Evolutionary conservation across 2,329 filamentous ascomycete species (phyloP).

Genomic region (Hypomyces perniciosus): DNA sequence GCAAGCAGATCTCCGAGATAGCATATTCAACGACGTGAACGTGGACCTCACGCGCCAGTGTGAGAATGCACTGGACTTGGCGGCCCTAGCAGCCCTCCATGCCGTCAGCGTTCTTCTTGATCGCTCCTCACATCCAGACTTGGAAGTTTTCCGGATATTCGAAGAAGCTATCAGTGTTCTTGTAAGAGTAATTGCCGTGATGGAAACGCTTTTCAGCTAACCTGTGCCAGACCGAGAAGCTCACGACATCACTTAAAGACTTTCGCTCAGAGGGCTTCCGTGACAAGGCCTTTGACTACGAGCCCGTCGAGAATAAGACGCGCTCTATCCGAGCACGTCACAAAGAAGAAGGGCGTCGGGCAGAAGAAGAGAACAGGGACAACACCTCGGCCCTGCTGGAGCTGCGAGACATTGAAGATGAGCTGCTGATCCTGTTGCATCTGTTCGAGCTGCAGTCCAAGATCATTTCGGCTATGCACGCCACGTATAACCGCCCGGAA

Average conservation of each 20-base stretch:
- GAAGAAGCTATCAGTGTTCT: slow-evolving; percentile 60
- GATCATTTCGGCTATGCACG: slow-evolving; percentile 43
- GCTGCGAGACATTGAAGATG: slow-evolving; percentile 58
- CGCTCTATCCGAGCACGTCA: slow-evolving; percentile 33
- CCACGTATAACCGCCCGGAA: slow-evolving; percentile 36
- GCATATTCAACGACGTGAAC: slow-evolving; percentile 60
- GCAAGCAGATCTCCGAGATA: slow-evolving; percentile 56
- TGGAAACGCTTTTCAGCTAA: background rate
- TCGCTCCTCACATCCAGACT: slow-evolving; percentile 51
- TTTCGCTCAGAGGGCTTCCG: slow-evolving; percentile 55
- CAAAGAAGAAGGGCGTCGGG: slow-evolving; percentile 35
- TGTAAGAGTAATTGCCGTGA: slow-evolving; percentile 31
- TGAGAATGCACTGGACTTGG: slow-evolving; percentile 56
- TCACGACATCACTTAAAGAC: slow-evolving; percentile 55
- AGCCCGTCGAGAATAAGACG: slow-evolving; percentile 35
- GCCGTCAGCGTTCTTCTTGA: slow-evolving; percentile 58
- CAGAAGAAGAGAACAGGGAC: slow-evolving; percentile 54
- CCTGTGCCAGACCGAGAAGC: slow-evolving; percentile 48
- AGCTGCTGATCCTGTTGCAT: slow-evolving; percentile 50
- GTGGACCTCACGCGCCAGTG: slow-evolving; percentile 57
- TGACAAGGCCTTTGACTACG: slow-evolving; percentile 35
- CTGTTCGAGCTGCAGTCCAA: slow-evolving; percentile 53
- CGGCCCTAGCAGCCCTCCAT: slow-evolving; percentile 55
- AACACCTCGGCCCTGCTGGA: slow-evolving; percentile 59
- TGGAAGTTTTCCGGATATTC: slow-evolving; percentile 60